These are phyloP conservation scores for Rhodomyrtus psidioides DNA, from an alignment of 441 rosid genomes.

Conservation along the genomic window DNA sequence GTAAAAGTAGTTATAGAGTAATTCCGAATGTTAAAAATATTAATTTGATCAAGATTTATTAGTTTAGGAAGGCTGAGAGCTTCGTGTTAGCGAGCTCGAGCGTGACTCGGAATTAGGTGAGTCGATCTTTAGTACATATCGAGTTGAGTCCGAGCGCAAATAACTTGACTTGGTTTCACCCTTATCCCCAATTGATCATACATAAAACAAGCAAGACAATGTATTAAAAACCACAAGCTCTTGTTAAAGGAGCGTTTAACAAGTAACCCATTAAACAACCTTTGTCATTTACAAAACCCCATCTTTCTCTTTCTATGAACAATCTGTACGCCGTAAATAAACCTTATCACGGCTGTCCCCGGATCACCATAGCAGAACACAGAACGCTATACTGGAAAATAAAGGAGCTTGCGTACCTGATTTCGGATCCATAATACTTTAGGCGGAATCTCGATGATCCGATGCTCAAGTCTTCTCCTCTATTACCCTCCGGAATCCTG, in stretches of 20 bases:
- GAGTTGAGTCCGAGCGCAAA: not conserved
- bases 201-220: not conserved
- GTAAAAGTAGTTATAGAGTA: not conserved
- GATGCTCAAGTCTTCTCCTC: too few relatives aligned
- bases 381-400: too few relatives aligned
- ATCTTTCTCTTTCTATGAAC: not conserved
- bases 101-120: not conserved
- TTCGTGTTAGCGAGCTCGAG: not conserved
- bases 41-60: not conserved
- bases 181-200: not conserved
- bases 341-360: too few relatives aligned
- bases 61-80: not conserved
- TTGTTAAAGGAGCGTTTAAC: not conserved
- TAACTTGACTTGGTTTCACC: not conserved
- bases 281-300: not conserved
- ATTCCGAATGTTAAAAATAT: not conserved
- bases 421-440: too few relatives aligned
- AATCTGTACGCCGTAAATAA: too few relatives aligned
- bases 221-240: not conserved
- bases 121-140: not conserved
- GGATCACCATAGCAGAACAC: too few relatives aligned
- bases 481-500: too few relatives aligned
- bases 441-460: too few relatives aligned
- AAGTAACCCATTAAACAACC: not conserved
- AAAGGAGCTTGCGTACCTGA: too few relatives aligned